Evolutionary conservation across 768 basidiomycete genomes (phyloP).

Genomic region (Clitopilus passeckerianus): DNA sequence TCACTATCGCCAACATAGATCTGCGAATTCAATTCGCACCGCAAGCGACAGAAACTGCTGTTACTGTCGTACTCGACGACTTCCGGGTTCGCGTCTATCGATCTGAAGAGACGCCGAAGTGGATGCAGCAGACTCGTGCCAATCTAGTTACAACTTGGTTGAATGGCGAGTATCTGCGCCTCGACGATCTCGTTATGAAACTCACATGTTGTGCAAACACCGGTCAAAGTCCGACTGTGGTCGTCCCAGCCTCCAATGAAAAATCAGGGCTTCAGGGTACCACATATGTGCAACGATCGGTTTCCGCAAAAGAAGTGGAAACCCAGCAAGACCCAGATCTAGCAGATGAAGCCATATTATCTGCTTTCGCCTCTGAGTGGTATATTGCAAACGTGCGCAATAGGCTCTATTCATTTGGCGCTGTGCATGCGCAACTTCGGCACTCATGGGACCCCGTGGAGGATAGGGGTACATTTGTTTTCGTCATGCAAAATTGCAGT

Average conservation of each 20-base stretch:
- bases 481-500: constrained; percentile 29
- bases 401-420: constrained; percentile 35
- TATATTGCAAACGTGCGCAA: constrained; percentile 26
- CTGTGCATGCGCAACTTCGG: constrained; percentile 31
- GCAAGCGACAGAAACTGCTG: constrained; percentile 26
- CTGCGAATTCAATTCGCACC: constrained; percentile 34
- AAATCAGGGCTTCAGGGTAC: not conserved
- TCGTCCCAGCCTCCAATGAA: not conserved
- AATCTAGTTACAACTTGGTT: constrained; percentile 33
- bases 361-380: constrained; percentile 24
- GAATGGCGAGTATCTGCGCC: constrained; percentile 31
- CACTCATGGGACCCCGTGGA: constrained; percentile 25
- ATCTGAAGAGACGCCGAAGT: constrained; percentile 30
- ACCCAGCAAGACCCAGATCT: constrained; percentile 5
- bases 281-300: not conserved
- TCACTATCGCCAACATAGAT: constrained; percentile 13
- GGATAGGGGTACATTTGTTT: constrained; percentile 31
- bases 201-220: constrained; percentile 21
- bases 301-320: not conserved
- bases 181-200: constrained; percentile 30
- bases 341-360: constrained; percentile 27
- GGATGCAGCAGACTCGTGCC: constrained; percentile 27
- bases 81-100: constrained; percentile 27
- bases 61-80: constrained; percentile 28
- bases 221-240: not conserved